Conservation (phyloP, 495 filamentous ascomycete genomes). For the Trichoderma virens region DNA sequence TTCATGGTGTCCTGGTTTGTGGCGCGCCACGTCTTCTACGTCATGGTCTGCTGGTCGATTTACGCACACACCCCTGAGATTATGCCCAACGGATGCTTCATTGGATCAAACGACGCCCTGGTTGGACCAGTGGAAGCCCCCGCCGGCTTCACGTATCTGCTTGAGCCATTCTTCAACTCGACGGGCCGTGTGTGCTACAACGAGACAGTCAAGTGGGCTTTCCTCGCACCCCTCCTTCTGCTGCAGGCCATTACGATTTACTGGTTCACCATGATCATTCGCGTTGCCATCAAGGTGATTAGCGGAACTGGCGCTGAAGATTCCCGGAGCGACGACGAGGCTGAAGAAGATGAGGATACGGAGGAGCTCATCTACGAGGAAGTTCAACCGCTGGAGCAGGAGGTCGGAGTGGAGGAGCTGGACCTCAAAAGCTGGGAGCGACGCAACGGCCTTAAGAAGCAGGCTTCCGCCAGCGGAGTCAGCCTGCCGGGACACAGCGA, state of each 20-base stretch:
- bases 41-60: conserved; percentile 69
- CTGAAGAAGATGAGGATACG: conserved; percentile 51
- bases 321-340: conserved; percentile 80
- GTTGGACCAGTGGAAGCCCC: conserved; percentile 47
- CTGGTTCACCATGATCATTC: conserved; percentile 85
- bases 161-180: conserved; percentile 62
- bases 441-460: conserved; percentile 36
- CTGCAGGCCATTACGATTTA: conserved; percentile 75
- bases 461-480: conserved; percentile 44
- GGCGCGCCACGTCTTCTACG: conserved; percentile 75
- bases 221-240: conserved; percentile 65
- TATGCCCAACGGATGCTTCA: conserved; percentile 67
- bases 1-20: conserved; percentile 84
- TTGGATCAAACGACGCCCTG: conserved; percentile 38
- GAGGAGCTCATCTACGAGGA: conserved; percentile 42
- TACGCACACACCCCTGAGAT: conserved; percentile 57
- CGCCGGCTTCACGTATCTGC: conserved; percentile 49
- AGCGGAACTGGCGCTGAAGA: conserved; percentile 77
- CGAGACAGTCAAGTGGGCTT: conserved; percentile 58
- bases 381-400: conserved; percentile 49
- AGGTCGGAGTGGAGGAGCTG: conserved; percentile 56
- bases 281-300: conserved; percentile 69
- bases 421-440: conserved; percentile 48
- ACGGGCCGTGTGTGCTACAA: conserved; percentile 72
- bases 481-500: conserved; percentile 63